phyloP scores from a whole-genome alignment of 2,329 filamentous ascomycete genomes.

The Cladophialophora psammophila region DNA sequence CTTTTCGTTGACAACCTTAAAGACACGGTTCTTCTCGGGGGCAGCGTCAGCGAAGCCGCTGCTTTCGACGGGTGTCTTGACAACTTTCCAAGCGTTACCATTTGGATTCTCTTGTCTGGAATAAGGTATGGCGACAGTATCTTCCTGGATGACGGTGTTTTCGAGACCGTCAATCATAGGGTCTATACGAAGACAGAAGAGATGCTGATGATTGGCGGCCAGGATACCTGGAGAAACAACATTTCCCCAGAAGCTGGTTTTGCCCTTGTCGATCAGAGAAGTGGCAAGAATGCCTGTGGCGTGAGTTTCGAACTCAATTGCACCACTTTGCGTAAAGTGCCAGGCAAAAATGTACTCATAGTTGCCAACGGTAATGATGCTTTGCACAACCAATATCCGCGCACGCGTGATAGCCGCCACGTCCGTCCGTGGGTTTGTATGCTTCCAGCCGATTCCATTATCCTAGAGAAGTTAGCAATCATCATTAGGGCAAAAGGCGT shows the following conservation, averaged over 20 bases:
- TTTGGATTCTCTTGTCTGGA: conserved; percentile 58
- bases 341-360: conserved; percentile 57
- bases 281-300: conserved; percentile 58
- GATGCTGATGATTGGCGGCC: conserved; percentile 54
- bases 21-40: conserved; percentile 55
- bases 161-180: conserved; percentile 50
- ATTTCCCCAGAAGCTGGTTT: conserved; percentile 50
- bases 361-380: conserved; percentile 53
- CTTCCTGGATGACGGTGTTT: conserved; percentile 57
- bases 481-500: no score
- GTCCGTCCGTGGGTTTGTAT: conserved; percentile 50
- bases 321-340: conserved; percentile 51
- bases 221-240: conserved; percentile 52
- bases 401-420: conserved; percentile 47
- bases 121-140: conserved; percentile 67
- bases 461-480: conserved; percentile 34
- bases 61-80: conserved; percentile 54
- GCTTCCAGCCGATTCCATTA: conserved; percentile 51
- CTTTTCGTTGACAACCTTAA: conserved; percentile 65
- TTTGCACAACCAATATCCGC: conserved; percentile 48
- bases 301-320: conserved; percentile 52
- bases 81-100: conserved; percentile 59
- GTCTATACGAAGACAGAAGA: conserved; percentile 55
- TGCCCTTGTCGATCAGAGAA: conserved; percentile 46
- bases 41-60: conserved; percentile 59